These are phyloP conservation scores for Starmera dryadoides DNA, from an alignment of 805 yeast genomes.

Conservation along the genomic window DNA sequence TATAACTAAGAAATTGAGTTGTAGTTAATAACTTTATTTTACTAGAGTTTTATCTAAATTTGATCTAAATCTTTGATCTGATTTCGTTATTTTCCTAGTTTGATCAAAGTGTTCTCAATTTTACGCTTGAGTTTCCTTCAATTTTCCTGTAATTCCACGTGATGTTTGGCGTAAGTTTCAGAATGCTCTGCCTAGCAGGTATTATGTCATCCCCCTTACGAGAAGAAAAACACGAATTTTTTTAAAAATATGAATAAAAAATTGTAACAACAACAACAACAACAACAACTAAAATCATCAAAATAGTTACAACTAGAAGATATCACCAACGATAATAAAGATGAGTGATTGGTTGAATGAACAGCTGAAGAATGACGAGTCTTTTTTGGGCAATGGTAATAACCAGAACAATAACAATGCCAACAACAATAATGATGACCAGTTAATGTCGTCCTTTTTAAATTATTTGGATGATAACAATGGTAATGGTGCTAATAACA, in stretches of 20 bases:
- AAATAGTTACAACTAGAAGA: not conserved
- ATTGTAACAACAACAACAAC: no score
- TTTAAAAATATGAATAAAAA: no score
- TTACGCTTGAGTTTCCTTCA: not conserved
- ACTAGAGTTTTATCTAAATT: no score
- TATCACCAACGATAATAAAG: not conserved
- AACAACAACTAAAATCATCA: no score
- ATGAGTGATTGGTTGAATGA: conserved; percentile 23
- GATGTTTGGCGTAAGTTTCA: no score
- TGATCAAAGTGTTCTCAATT: not conserved
- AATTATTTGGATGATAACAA: conserved; percentile 35
- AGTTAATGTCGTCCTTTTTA: conserved; percentile 38
- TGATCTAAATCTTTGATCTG: not conserved
- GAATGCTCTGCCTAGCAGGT: not conserved
- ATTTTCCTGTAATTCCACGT: no score
- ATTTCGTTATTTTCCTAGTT: no score
- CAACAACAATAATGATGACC: conserved; percentile 10
- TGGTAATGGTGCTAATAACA: conserved; percentile 14
- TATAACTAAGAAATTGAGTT: not conserved
- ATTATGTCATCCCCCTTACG: no score
- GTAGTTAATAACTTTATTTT: no score
- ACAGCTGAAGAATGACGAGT: conserved; percentile 18
- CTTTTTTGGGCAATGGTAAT: conserved; percentile 5
- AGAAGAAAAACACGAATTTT: no score
- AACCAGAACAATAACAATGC: conserved; percentile 12